Evolutionary conservation across 129 eudicot species (phyloP), one percentile per base, ranked within the genome.

Genomic region (Saussurea involucrata): DNA sequence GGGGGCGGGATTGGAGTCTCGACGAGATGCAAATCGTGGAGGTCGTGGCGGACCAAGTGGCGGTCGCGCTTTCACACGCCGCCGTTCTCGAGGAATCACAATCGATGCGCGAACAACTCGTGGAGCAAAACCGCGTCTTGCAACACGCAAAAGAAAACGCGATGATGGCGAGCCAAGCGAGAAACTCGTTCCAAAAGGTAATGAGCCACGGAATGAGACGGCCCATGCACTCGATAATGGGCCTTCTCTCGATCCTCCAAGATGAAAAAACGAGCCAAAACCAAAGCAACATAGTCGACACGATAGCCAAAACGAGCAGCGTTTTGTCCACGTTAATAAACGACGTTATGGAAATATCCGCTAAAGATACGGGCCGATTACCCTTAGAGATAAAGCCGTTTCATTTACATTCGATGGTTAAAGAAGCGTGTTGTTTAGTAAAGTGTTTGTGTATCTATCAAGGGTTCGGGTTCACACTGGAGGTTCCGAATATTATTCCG

Each of bases 21-120:
- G 88, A 85, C 27, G 98, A 93, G 76, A 77, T 93, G 85, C 88
- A 88, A 69, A 93, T 93, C 53, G 89, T 93, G 37, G 89, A 93
- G 78, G 98, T 88, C 17, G 98, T 93, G 71, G 98, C 98, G 1
- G 98, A 93, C 76, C 98, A 93, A 66, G 98, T 93, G 69, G 94
- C 96, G 29, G 98, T 92, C 10, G 98, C 96, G 53, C 85, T 92
- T 0, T 92, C 96, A 9, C 96, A 92, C 79, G 98, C 98, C 21
- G 82, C 90, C 1, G 95, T 92, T 76, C 98, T 92, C 25, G 96
- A 90, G 79, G 98, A 93, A 77, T 93, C 98, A 1, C 95, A 89
- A 36, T 44, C 77, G 25, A 93, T 93, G 96, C 88, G 96, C 18
- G 96, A 93, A 68, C 85, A 90, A 74, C 78, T 93, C 7, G 88